Base-by-base conservation (phyloP, 2,329 filamentous ascomycete genomes). In the Elsinoe batatas region DNA sequence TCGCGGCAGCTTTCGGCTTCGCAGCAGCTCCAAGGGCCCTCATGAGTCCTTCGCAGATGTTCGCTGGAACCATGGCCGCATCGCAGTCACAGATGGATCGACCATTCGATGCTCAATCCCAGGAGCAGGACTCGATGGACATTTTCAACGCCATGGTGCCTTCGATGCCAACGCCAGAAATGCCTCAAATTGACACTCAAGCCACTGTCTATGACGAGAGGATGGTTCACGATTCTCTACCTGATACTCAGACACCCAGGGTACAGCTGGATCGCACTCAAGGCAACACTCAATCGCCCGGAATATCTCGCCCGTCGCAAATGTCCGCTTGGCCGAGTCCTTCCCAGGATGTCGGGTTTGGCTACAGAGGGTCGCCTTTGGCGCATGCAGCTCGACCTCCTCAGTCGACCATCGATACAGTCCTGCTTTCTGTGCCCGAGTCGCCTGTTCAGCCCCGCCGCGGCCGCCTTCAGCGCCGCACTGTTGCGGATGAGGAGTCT, bases 11-110 rank as follows among this genome's bases (percentile, higher is more conserved):
- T 5, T 72, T 73, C 58, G 64, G 72, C 61, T 67, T 75, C 64
- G 57, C 67, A 5, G 64, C 64, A 5, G 49, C 57, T 30, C 58
- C 61, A 44, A 65, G 68, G 38, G 64, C 71, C 53, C 70, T 75
- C 5, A 68, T 95, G 40, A 87, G 88, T 8, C 76, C 95, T 43
- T 94, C 89, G 0, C 91, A 95, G 64, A 91, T 93, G 59, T 96
- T 95, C 66, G 87, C 87, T 4, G 88, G 88, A 11, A 95, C 90
- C 1, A 86, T 96, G 82, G 89, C 87, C 47, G 82, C 53, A 3
- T 53, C 54, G 1, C 58, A 80, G 36, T 74, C 76, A 58, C 71
- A 77, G 49, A n/a, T 13, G 3, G 26, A 17, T 40, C n/a, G 37
- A 4, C n/a, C 44, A 2, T 67, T 68, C 2, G 69, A 64, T 6